These are phyloP conservation scores for Stagonosporopsis chrysanthemi DNA, from an alignment of 2,329 filamentous ascomycete genomes.

Conservation along the genomic window DNA sequence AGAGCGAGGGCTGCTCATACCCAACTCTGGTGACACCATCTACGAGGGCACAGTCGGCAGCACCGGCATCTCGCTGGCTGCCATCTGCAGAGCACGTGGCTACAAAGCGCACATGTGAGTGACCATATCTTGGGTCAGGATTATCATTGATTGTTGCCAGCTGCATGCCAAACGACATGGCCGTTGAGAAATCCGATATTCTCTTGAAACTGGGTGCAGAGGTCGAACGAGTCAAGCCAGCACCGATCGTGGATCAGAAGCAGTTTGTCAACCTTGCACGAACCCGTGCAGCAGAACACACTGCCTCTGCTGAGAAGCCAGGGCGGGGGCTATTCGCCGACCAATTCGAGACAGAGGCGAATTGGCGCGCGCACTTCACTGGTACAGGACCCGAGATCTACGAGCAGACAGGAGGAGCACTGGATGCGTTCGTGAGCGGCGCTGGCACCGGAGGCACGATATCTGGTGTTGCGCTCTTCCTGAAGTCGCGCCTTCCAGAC, in stretches of 20 bases:
- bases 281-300: constrained; percentile 77
- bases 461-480: constrained; percentile 80
- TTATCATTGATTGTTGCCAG: constrained; percentile 45
- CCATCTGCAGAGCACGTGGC: constrained; percentile 84
- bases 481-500: constrained; percentile 75
- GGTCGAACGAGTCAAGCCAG: constrained; percentile 90
- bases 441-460: constrained; percentile 96
- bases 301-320: constrained; percentile 60
- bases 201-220: constrained; percentile 87
- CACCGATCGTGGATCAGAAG: constrained; percentile 88
- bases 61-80: constrained; percentile 93
- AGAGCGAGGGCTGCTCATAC: constrained; percentile 74
- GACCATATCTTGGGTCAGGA: neutral
- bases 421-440: constrained; percentile 91
- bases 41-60: constrained; percentile 98
- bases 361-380: constrained; percentile 83
- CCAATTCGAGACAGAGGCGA: constrained; percentile 92
- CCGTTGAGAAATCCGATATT: constrained; percentile 85
- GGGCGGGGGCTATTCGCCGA: constrained; percentile 92
- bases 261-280: constrained; percentile 96
- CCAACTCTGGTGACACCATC: constrained; percentile 87
- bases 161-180: constrained; percentile 95
- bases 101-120: constrained; percentile 87
- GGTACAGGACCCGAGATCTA: constrained; percentile 91
- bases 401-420: constrained; percentile 72